Evolutionary conservation across 441 rosid species (phyloP).

Genomic region (Pelargonium myrrhifolium): DNA sequence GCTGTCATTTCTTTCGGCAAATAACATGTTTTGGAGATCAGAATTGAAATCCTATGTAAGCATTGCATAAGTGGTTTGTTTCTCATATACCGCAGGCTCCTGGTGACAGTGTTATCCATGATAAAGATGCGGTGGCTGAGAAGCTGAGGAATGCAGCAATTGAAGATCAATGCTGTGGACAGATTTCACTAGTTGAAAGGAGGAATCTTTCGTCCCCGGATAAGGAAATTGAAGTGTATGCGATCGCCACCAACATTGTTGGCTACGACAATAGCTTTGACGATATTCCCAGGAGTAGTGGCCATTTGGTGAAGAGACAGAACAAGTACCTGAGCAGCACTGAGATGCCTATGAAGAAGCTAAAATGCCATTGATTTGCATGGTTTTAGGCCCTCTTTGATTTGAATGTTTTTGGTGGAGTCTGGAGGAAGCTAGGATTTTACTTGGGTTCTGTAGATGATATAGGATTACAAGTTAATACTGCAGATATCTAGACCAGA

Average conservation of each 20-base stretch:
- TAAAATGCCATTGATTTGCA: slow-evolving; percentile 6
- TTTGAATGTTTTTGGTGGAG: background rate
- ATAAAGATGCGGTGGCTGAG: slow-evolving; percentile 8
- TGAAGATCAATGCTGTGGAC: slow-evolving; percentile 7
- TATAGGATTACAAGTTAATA: background rate
- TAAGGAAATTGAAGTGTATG: background rate
- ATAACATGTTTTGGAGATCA: background rate
- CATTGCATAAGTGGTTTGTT: background rate
- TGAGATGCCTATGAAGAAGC: background rate
- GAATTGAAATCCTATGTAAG: background rate
- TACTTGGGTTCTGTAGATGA: background rate
- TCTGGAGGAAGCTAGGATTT: background rate
- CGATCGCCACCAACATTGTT: slow-evolving; percentile 10
- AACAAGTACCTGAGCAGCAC: background rate
- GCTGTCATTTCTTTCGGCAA: background rate
- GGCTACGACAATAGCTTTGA: background rate
- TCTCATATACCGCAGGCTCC: slow-evolving; percentile 4
- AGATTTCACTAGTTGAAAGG: slow-evolving; percentile 10
- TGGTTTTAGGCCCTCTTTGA: background rate
- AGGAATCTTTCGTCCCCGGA: background rate
- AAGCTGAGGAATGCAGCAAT: slow-evolving; percentile 12
- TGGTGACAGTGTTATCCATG: slow-evolving; percentile 7
- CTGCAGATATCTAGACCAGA: background rate
- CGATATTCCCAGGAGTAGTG: background rate
- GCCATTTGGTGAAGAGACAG: background rate